Percentiles rank a stretch among this genome's conserved stretches.
Evolutionary conservation across 2,329 filamentous ascomycete species (phyloP).

Genomic region (Botryosphaeria agaves): DNA sequence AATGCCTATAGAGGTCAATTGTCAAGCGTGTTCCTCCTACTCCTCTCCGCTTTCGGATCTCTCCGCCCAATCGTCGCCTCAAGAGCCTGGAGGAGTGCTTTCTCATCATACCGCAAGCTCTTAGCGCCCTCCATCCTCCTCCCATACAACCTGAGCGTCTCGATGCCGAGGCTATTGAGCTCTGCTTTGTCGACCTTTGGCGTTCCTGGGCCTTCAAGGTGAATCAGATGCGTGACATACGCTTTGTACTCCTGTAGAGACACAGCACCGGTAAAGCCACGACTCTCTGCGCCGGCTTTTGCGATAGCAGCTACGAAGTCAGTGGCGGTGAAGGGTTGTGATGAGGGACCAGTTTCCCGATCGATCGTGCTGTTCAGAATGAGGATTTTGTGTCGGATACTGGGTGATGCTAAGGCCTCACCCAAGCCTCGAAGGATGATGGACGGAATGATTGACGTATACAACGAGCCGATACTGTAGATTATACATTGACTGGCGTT

Average conservation of each 20-base stretch:
- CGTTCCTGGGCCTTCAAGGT: conserved; percentile 53
- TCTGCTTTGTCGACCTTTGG: conserved; percentile 52
- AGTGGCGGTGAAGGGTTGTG: conserved; percentile 47
- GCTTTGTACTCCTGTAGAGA: conserved; percentile 31
- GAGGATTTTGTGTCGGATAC: conserved; percentile 54
- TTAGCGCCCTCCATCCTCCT: conserved; percentile 37
- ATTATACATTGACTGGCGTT: conserved; percentile 49
- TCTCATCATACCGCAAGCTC: conserved; percentile 56
- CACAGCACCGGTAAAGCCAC: conserved; percentile 19
- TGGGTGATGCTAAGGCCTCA: conserved; percentile 36
- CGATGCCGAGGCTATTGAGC: conserved; percentile 52
- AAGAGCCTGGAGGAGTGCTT: conserved; percentile 55
- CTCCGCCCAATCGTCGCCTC: conserved; percentile 58
- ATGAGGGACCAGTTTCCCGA: conserved; percentile 64
- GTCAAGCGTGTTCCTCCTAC: conserved; percentile 41
- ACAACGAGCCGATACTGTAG: conserved; percentile 88
- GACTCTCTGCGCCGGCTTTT: conserved; percentile 53
- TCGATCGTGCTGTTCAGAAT: conserved; percentile 74
- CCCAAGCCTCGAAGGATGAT: conserved; percentile 65
- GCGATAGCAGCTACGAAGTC: conserved; percentile 75
- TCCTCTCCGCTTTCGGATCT: conserved; percentile 33
- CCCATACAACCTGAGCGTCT: conserved; percentile 62
- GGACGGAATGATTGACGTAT: conserved; percentile 74
- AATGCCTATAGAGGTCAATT: background rate
- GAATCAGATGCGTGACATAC: conserved; percentile 74